Base-by-base conservation (phyloP, 495 filamentous ascomycete species). In the Amniculicola lignicola region DNA sequence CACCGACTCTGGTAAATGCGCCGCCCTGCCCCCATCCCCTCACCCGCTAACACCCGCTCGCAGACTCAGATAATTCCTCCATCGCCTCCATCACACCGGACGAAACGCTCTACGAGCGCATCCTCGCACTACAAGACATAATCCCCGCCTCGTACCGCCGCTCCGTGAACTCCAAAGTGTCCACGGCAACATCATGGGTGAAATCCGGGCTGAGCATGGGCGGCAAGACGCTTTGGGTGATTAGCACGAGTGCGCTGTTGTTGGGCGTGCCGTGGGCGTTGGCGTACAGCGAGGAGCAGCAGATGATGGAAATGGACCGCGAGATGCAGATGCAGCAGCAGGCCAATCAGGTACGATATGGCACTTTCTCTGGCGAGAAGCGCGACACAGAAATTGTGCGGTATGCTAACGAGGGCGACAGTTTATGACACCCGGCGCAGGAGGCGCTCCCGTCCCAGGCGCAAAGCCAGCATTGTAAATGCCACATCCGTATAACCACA, bases 291-390 rank as follows among this genome's bases (percentile, higher is more conserved):
- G 94, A 99, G 77, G 93, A 99, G 73, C 90, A 96, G 78, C 85
- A 94, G 77, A 80, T 93, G 67, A 75, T 88, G 54, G 92, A 96
- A 79, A 90, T 93, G 89, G 93, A 97, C 81, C 84, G 87, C 73
- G 92, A 96, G 77, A 86, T 91, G 84, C 83, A 85, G 71, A 92
- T 95, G 87, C 82, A 88, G 65, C 82, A 89, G 79, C 81, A 83
- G 70, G 87, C 79, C 52, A 82, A 82, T 66, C 81, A 85, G 74
- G 82, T 84, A 71, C 64, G 80, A 77, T 46, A n/a, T n/a, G n/a
- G n/a, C n/a, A n/a, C 50, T 54, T 28, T 48, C 5, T n/a, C 5
- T 18, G 23, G 10, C 16, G 21, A 29, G 15, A 29, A 29, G 24
- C 4, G 44, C 16, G 18, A 18, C n/a, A 10, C 9, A 4, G 15